Base-by-base conservation (phyloP, 2,329 filamentous ascomycete genomes). In the Colletotrichum sp. region DNA sequence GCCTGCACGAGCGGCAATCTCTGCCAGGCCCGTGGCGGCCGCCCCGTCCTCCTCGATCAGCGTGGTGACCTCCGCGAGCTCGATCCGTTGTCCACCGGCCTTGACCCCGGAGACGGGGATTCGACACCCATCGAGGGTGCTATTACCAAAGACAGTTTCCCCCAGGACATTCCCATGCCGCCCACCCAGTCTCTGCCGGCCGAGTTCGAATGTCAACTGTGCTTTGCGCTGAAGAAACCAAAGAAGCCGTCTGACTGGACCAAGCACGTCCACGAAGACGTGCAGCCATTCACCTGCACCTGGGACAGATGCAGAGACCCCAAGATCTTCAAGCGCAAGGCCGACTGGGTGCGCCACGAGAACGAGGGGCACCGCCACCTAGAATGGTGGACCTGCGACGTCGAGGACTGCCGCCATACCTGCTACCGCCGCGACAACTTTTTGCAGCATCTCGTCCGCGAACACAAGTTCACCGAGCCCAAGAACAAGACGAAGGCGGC, bases 191-290 rank as follows among this genome's bases (percentile, higher is more conserved):
- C 91, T 18, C 89, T 98, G 8, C 96, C 96, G 1, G 95, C 96
- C 5, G 93, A 96, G 81, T 96, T 98, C 77, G 96, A 98, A 86
- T 98, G 96, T 79, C 93, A 94, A 48, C 87, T 98, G 26, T 98
- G 96, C 85, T 98, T 95, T 86, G 92, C 93, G 79, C 90, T 93
- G 68, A 98, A 97, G 88, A 95, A 93, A 80, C 96, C 97, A 80
- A 92, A 93, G 80, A 98, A 98, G 84, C 96, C 96, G 18, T 98
- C 96, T 0, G 96, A 98, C 84, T 98, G 96, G 96, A 98, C 96
- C 2, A 98, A 98, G 83, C 96, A 98, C 81, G 95, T 98, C 1
- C 95, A 98, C 80, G 96, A 98, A 84, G 96, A 98, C 82, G 92
- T 98, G 1, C 95, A 97, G 82, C 96, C 96, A 1, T 98, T 98